These are phyloP conservation scores for Podospora fimiseda DNA, from an alignment of 495 filamentous ascomycete species.

Conservation along the genomic window DNA sequence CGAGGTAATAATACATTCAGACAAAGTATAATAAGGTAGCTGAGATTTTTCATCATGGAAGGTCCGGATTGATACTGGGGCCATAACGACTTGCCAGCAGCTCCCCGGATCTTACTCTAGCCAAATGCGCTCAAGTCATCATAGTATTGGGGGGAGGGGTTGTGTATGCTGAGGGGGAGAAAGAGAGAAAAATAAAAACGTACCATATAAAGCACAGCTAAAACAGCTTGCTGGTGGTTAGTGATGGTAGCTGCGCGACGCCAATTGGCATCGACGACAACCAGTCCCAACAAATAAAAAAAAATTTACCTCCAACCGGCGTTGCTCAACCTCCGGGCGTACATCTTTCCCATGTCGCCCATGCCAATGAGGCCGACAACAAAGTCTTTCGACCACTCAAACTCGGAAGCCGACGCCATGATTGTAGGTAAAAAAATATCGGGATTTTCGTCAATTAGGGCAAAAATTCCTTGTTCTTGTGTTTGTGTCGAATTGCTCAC, in stretches of 20 bases:
- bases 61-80: constrained; percentile 27
- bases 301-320: constrained; percentile 88
- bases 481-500: background rate
- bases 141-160: constrained; percentile 39
- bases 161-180: background rate
- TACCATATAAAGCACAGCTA: constrained; percentile 17
- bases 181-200: constrained; percentile 3
- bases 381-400: constrained; percentile 52
- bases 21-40: constrained; percentile 88
- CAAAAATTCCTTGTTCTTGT: background rate
- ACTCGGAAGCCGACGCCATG: constrained; percentile 15
- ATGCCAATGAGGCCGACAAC: constrained; percentile 92
- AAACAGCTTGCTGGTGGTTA: constrained; percentile 11
- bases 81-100: constrained; percentile 35
- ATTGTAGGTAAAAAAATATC: background rate
- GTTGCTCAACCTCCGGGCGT: constrained; percentile 74
- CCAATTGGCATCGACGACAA: background rate
- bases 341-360: constrained; percentile 99
- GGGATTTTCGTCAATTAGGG: too few relatives aligned
- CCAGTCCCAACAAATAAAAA: background rate
- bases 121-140: constrained; percentile 99
- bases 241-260: background rate
- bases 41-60: constrained; percentile 96
- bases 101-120: constrained; percentile 75
- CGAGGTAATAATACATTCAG: constrained; percentile 50